These are phyloP conservation scores for Leptographium lundbergii DNA, from an alignment of 2,329 filamentous ascomycete genomes.

Conservation along the genomic window DNA sequence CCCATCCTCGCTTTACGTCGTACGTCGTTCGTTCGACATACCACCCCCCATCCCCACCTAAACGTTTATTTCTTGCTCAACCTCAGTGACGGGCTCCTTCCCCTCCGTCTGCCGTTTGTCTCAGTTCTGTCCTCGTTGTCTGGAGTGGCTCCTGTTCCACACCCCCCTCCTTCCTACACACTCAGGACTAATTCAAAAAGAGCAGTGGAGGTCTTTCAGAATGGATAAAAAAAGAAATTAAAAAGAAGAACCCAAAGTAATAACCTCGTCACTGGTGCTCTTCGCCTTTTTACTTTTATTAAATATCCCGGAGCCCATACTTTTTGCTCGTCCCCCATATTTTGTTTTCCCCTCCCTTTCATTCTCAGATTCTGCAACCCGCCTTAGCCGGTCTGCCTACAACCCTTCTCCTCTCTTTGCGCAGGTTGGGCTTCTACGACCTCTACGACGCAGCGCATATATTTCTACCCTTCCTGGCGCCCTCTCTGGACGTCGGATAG, in stretches of 20 bases:
- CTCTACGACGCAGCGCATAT: background rate
- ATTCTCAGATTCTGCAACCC: background rate
- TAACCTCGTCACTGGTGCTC: background rate
- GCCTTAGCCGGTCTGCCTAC: background rate
- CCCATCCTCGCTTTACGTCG: background rate
- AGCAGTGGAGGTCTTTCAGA: background rate
- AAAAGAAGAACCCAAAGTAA: constrained; percentile 4
- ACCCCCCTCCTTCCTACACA: background rate
- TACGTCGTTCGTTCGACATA: background rate
- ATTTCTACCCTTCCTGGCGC: background rate
- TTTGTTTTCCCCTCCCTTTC: background rate
- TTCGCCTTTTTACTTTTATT: background rate
- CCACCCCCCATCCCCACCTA: background rate
- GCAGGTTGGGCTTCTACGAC: background rate
- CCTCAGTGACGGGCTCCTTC: background rate
- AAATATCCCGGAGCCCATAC: background rate
- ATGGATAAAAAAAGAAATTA: constrained; percentile 5
- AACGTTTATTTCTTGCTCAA: background rate
- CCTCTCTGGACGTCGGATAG: background rate
- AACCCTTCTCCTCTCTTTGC: background rate
- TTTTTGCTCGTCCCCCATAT: background rate
- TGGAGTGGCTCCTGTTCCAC: constrained; percentile 3
- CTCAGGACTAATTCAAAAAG: background rate
- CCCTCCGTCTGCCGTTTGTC: constrained; percentile 1
- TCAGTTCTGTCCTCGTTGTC: background rate